Conservation (phyloP, 495 filamentous ascomycete genomes). For the Hypoxylon cercidicola region DNA sequence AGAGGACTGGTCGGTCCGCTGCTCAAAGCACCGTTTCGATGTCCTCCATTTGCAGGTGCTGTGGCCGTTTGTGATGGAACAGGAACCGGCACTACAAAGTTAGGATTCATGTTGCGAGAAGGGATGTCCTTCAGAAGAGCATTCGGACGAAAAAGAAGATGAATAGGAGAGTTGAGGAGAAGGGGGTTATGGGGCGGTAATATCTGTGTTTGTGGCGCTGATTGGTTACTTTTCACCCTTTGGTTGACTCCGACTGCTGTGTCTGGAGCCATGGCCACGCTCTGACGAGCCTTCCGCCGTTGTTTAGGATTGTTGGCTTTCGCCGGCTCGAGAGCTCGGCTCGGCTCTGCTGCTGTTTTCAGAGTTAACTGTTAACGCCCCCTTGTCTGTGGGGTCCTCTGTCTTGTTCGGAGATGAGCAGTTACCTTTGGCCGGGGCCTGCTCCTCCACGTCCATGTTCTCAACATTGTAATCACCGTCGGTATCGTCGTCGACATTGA, state of each 20-base stretch:
- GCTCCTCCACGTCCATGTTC: conserved; percentile 19
- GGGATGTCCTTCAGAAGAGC: background rate
- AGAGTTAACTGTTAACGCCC: conserved; percentile 24
- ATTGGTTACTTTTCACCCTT: too few relatives aligned
- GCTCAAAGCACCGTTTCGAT: background rate
- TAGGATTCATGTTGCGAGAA: conserved; percentile 1
- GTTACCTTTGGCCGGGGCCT: conserved; percentile 9
- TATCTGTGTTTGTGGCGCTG: too few relatives aligned
- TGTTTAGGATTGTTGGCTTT: too few relatives aligned
- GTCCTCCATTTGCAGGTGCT: background rate
- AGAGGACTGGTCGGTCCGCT: conserved; percentile 11
- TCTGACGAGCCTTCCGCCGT: too few relatives aligned
- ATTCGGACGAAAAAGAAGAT: too few relatives aligned
- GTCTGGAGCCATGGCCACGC: too few relatives aligned
- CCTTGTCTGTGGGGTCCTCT: conserved; percentile 10
- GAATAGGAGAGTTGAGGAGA: too few relatives aligned
- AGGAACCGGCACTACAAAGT: background rate
- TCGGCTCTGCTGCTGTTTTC: conserved; percentile 4
- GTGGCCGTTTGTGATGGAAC: background rate
- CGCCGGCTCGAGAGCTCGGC: background rate
- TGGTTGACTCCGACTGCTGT: too few relatives aligned
- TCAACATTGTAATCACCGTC: conserved; percentile 37
- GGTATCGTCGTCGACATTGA: conserved; percentile 29
- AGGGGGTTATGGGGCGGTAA: too few relatives aligned
- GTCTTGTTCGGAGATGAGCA: conserved; percentile 1